Evolutionary conservation across 2,329 filamentous ascomycete genomes (phyloP), one percentile per base, ranked within the genome.

Genomic region (Paraphoma sp.): DNA sequence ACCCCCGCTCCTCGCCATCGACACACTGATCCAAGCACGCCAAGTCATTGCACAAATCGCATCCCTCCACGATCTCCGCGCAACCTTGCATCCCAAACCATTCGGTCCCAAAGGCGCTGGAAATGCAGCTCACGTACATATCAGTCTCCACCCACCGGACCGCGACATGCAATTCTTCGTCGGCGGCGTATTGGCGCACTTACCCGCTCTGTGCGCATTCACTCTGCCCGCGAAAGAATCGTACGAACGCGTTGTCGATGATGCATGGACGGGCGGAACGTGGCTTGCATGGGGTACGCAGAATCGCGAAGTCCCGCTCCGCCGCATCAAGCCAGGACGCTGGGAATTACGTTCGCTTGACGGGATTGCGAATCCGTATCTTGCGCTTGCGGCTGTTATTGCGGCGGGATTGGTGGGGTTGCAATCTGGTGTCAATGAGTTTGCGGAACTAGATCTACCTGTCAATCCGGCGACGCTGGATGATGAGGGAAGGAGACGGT

Each of bases 291-390:
- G 91, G 91, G 92, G 92, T 11, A 90, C 87, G 4, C 88, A 95
- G 76, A 95, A 95, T 73, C 86, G 90, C 16, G 90, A 94, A 78
- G 82, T 86, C 4, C 89, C 91, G 0, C 79, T 96, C 9, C 84
- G 91, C 11, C 88, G 89, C 71, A 84, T 92, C 46, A 79, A 80
- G 3, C 78, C 74, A 2, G 87, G 86, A 17, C 88, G 92, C 68
- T 96, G 91, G 89, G 92, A 96, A 76, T 65, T 96, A 18, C 89
- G 92, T 69, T 86, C 84, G 52, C 69, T 94, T n/a, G 92, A 96
- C 68, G 92, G 91, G 0, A 76, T 92, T 16, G 89, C 91, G 3
- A 96, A 96, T 69, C 85, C 88, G 51, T 96, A 95, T 70, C 75
- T 96, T 1, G 89, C 85, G 0, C 73, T 90, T 16, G 82, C 84